Conservation (phyloP, 192 early-diverging fungal genomes). For the Helicostylum pulchrum region DNA sequence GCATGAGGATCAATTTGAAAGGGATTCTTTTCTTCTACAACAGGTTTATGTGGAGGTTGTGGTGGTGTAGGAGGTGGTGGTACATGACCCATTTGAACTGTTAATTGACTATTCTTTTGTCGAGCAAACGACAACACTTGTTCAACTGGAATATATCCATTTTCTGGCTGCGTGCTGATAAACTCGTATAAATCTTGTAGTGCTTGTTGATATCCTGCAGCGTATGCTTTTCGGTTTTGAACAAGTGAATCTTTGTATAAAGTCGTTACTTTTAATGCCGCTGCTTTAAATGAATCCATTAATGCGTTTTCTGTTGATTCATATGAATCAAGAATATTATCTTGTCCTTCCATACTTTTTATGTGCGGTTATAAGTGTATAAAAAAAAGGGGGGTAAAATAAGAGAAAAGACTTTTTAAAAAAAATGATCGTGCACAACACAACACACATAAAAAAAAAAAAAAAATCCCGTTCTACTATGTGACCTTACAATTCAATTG, state of each 20-base stretch:
- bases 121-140: constrained; percentile 37
- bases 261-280: constrained; percentile 48
- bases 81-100: constrained; percentile 19
- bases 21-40: constrained; percentile 15
- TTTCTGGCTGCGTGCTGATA: constrained; percentile 43
- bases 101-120: constrained; percentile 32
- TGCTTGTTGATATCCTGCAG: constrained; percentile 49
- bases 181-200: constrained; percentile 51
- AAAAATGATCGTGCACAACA: too few relatives aligned
- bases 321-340: too few relatives aligned
- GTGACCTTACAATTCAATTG: too few relatives aligned
- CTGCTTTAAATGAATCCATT: constrained; percentile 50
- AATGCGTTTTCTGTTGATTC: constrained; percentile 40
- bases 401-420: too few relatives aligned
- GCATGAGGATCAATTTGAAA: constrained; percentile 37
- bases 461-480: too few relatives aligned
- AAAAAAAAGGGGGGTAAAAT: too few relatives aligned
- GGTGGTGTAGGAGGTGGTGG: constrained; percentile 1
- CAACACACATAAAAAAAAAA: too few relatives aligned
- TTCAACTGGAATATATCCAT: constrained; percentile 32
- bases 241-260: constrained; percentile 55
- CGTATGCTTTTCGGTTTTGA: constrained; percentile 46
- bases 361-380: too few relatives aligned
- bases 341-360: too few relatives aligned
- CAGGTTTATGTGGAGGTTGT: constrained; percentile 12